Percentiles rank a stretch among this genome's conserved stretches.
Evolutionary conservation across 352 stramenopile species (phyloP).

Genomic region (Phytophthora melonis): DNA sequence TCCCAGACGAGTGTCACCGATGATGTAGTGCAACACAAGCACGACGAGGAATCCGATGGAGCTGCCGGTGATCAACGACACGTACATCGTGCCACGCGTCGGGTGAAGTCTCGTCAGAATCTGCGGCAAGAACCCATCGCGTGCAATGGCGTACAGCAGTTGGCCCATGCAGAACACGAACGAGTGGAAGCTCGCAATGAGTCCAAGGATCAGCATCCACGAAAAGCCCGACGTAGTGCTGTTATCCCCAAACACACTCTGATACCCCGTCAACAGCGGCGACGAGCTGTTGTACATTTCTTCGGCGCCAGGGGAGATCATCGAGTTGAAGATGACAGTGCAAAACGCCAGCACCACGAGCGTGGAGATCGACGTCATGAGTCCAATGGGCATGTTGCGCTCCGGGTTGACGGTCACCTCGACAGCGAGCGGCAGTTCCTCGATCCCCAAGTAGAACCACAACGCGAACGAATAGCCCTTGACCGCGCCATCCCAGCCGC

Average conservation of each 20-base stretch:
- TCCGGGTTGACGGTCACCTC: slow-evolving; percentile 74
- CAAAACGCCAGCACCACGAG: slow-evolving; percentile 62
- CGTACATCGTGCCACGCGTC: slow-evolving; percentile 58
- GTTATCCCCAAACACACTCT: slow-evolving; percentile 78
- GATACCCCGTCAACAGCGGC: slow-evolving; percentile 66
- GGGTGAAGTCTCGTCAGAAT: slow-evolving; percentile 59
- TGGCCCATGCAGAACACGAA: slow-evolving; percentile 86
- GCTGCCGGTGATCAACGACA: slow-evolving; percentile 62
- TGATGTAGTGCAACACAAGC: slow-evolving; percentile 65
- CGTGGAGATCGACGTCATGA: slow-evolving; percentile 67
- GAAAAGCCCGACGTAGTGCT: slow-evolving; percentile 71
- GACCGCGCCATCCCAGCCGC: slow-evolving; percentile 56
- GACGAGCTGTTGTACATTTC: slow-evolving; percentile 55
- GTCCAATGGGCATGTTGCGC: slow-evolving; percentile 66
- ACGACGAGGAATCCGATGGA: slow-evolving; percentile 54
- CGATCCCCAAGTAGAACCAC: slow-evolving; percentile 81
- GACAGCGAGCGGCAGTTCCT: slow-evolving; percentile 68
- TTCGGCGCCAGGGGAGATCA: slow-evolving; percentile 61
- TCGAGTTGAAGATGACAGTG: slow-evolving; percentile 74
- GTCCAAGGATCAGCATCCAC: slow-evolving; percentile 70
- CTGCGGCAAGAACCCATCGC: slow-evolving; percentile 64
- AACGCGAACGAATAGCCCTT: slow-evolving; percentile 72
- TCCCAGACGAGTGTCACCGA: slow-evolving; percentile 62
- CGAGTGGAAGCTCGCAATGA: slow-evolving; percentile 77
- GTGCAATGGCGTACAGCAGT: slow-evolving; percentile 70